Percentiles rank a stretch among this genome's conserved stretches.
Evolutionary conservation across 257 asterid species (phyloP).

Genomic region (Ilex aquifolium): DNA sequence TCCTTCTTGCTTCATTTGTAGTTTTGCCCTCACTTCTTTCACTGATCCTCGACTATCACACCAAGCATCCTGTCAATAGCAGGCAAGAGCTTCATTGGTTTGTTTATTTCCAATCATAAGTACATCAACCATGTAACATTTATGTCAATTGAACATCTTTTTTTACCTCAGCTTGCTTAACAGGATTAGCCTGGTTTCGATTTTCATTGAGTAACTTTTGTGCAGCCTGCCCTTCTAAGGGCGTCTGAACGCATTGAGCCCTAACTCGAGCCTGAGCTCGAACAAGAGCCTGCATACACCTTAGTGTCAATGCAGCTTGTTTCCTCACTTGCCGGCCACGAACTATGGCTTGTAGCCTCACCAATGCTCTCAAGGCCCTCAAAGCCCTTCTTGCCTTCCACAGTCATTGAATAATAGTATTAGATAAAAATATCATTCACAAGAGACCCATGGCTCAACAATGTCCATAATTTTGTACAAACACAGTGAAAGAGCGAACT

Average conservation of each 20-base stretch:
- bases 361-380: conserved; percentile 81
- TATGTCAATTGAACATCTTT: not conserved
- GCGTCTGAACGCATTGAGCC: conserved; percentile 46
- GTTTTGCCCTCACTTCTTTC: conserved; percentile 60
- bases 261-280: conserved; percentile 79
- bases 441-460: too few relatives aligned
- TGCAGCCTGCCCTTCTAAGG: conserved; percentile 16
- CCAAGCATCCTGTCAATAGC: conserved; percentile 62
- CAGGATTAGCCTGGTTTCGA: conserved; percentile 31
- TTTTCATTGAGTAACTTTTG: conserved; percentile 13
- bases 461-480: too few relatives aligned
- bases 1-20: conserved; percentile 81
- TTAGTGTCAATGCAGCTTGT: conserved; percentile 76
- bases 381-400: conserved; percentile 82
- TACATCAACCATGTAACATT: not conserved
- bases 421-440: too few relatives aligned
- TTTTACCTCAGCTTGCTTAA: conserved; percentile 60
- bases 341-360: conserved; percentile 87
- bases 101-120: not conserved
- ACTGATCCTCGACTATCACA: conserved; percentile 73
- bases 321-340: conserved; percentile 79
- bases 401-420: not conserved
- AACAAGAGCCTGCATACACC: conserved; percentile 91
- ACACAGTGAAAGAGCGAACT: too few relatives aligned
- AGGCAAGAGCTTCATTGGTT: not conserved